Base-by-base conservation (phyloP, 805 yeast genomes). In the Kregervanrija fluxuum region DNA sequence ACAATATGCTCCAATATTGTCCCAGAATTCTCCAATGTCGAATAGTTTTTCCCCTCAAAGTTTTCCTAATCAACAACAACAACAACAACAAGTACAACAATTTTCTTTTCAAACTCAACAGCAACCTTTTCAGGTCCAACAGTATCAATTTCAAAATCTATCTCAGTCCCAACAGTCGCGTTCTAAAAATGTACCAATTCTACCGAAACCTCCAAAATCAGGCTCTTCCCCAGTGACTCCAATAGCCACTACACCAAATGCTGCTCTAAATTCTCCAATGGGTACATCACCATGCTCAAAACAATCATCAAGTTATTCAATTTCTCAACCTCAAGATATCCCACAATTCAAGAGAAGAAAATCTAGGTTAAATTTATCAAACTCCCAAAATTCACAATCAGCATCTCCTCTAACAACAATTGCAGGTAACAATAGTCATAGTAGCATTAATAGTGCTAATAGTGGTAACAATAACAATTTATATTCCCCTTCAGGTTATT, bases 171-270 rank as follows among this genome's bases (percentile, higher is more conserved):
- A 42, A 30, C 41, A 35, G 15, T 44, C 51, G 28, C 47, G 60
- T 10, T 47, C 60, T 1, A 61, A 60, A 46, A 62, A 59, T 39
- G 65, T 64, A 11, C 68, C 67, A 11, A 64, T 64, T 15, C 46
- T 64, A 32, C 68, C 68, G 11, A 64, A 62, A 48, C 67, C 67
- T 11, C 36, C 51, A 11, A 51, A 48, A 33, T 50, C 59, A 2
- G 51, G 50, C 31, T 43, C 57, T 1, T 57, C 64, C 3, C 51
- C 60, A 4, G 50, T 54, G 9, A 52, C 64, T 1, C 55, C 61
- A 15, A 44, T 41, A 4, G 35, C 52, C 3, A 34, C 45, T 12
- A 46, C 50, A 11, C 43, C 54, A 8, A 47, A 50, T 9, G 33
- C 48, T 9, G 33, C 48, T 5, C 43, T 45, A 8, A 45, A 34